Evolutionary conservation across 441 rosid species (phyloP).

Genomic region (Gossypium gossypioides): DNA sequence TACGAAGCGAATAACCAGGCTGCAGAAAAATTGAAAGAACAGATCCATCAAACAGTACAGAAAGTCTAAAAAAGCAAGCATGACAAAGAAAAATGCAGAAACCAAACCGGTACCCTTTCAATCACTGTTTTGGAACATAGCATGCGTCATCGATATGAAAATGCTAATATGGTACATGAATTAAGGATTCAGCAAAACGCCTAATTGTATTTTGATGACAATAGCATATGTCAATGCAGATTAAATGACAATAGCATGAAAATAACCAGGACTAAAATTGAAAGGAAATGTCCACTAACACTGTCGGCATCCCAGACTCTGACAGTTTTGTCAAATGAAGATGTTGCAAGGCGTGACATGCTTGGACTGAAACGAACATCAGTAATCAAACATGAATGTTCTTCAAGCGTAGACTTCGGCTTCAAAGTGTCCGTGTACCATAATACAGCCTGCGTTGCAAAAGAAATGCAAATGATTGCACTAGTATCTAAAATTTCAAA

Average conservation of each 20-base stretch:
- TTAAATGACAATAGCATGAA: not conserved
- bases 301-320: conserved; percentile 91
- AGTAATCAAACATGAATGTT: conserved; percentile 63
- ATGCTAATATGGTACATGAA: not conserved
- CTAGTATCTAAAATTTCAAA: not conserved
- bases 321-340: conserved; percentile 87
- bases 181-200: not conserved
- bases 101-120: not conserved
- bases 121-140: not conserved
- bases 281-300: conserved; percentile 33
- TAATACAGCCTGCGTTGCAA: conserved; percentile 58
- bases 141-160: not conserved
- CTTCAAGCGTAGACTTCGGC: conserved; percentile 66
- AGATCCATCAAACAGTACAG: not conserved
- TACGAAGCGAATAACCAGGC: conserved; percentile 70
- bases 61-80: not conserved
- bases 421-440: conserved; percentile 63
- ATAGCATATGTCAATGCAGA: not conserved
- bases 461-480: not conserved
- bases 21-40: conserved; percentile 30
- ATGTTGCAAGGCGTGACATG: conserved; percentile 81
- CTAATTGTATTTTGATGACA: not conserved
- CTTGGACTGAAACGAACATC: conserved; percentile 88
- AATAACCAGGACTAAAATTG: not conserved
- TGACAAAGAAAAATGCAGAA: not conserved